Base-by-base conservation (phyloP, 495 filamentous ascomycete species). In the Thozetella sp. region DNA sequence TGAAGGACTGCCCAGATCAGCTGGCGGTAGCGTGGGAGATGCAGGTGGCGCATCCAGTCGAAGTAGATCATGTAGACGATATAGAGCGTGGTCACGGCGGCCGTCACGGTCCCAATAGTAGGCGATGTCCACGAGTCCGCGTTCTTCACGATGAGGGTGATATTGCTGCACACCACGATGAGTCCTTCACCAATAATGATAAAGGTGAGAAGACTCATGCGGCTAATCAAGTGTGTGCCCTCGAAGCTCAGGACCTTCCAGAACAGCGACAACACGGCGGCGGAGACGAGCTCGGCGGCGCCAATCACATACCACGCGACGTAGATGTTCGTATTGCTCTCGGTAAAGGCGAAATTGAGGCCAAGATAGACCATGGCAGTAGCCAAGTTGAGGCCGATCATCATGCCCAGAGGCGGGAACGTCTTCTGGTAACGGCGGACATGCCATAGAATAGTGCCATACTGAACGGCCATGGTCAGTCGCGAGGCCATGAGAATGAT, bases 51-150 rank as follows among this genome's bases (percentile, higher is more conserved):
- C 56, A 80, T 70, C 58, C 77, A 79, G 68, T 92, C 88, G 58
- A 88, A 90, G 71, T 93, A 91, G 55, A 87, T 79, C 74, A 89
- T 87, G 78, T 84, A 91, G 26, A 88, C 67, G 57, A 91, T 77
- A 70, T 90, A 90, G n/a, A 76, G 69, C 46, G 69, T 75, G 23
- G 64, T 54, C 1, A 68, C 54, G 23, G 40, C 9, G 22, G 55
- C 55, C 19, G 24, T 46, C 4, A 57, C 55, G 43, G 25, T 57
- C 22, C 55, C 55, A 9, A 30, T 57, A n/a, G 55, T 57, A 0
- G 55, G 34, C 10, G 34, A 13, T 2, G 55, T 67, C 69, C 67
- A 71, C 1, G 64, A 54, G 37, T 70, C 63, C 9, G 59, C 52
- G 27, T 68, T 67, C 12, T 65, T 51, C 0, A 71, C 67, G 17